Evolutionary conservation across 2,329 filamentous ascomycete genomes (phyloP).

Genomic region (Xylaria hypoxylon): DNA sequence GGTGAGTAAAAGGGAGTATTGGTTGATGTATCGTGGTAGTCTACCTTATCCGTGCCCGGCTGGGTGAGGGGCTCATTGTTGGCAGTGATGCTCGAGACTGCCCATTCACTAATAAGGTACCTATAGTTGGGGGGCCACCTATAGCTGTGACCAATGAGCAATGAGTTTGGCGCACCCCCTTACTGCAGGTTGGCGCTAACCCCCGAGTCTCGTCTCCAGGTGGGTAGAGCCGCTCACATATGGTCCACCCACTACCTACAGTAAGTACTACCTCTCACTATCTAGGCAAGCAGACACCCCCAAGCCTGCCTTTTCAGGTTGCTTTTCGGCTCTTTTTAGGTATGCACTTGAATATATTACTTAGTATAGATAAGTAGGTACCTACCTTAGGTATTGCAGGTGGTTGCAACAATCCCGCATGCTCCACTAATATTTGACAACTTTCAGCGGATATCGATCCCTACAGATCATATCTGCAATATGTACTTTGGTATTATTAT

Average conservation of each 20-base stretch:
- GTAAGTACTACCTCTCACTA: no score
- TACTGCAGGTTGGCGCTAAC: conserved; percentile 26
- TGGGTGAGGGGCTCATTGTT: conserved; percentile 46
- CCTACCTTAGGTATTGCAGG: background rate
- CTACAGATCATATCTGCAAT: conserved; percentile 10
- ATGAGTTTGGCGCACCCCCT: conserved; percentile 7
- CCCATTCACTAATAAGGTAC: conserved; percentile 24
- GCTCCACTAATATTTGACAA: conserved; percentile 8
- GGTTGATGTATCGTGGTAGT: conserved; percentile 29
- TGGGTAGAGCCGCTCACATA: background rate
- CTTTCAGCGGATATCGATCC: background rate
- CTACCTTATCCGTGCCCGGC: conserved; percentile 34
- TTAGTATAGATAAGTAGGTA: background rate
- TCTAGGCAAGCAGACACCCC: no score
- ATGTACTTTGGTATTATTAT: conserved; percentile 26
- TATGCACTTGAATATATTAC: background rate
- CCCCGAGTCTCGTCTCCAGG: conserved; percentile 14
- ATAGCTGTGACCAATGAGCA: conserved; percentile 44
- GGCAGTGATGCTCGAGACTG: conserved; percentile 46
- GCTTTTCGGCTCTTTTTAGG: no score
- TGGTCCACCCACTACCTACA: background rate
- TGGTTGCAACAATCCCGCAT: conserved; percentile 18
- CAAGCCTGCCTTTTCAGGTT: no score
- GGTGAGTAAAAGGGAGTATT: conserved; percentile 45
- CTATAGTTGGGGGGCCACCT: conserved; percentile 39